phyloP scores from a whole-genome alignment of 805 yeast genomes.

The Kluyveromyces nonfermentans region DNA sequence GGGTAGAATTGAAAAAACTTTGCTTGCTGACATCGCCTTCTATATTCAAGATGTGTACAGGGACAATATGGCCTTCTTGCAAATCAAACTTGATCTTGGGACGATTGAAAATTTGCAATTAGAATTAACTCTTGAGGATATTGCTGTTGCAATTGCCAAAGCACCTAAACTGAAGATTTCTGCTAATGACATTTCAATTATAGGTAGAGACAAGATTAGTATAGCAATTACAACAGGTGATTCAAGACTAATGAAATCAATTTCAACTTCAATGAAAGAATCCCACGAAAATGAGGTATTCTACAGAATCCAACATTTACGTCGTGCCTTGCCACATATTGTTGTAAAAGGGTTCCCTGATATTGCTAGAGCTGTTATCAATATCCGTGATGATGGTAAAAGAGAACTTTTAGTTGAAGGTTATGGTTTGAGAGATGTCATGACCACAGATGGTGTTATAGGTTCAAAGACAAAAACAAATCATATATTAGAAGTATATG shows the following conservation, averaged over 20 bases:
- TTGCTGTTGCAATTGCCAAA: slow-evolving; percentile 66
- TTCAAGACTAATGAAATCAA: slow-evolving; percentile 33
- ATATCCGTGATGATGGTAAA: slow-evolving; percentile 75
- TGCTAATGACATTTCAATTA: slow-evolving; percentile 57
- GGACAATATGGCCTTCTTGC: slow-evolving; percentile 65
- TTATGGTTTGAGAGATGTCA: slow-evolving; percentile 89
- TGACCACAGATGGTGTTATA: slow-evolving; percentile 95
- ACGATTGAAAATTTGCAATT: slow-evolving; percentile 86
- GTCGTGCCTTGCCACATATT: slow-evolving; percentile 75
- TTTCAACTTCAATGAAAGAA: slow-evolving; percentile 34
- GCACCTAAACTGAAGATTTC: slow-evolving; percentile 88
- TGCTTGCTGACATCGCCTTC: slow-evolving; percentile 74
- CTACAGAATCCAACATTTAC: slow-evolving; percentile 81
- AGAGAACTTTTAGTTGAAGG: slow-evolving; percentile 96
- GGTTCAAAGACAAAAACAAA: slow-evolving; percentile 84
- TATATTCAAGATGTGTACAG: slow-evolving; percentile 92
- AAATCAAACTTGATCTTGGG: slow-evolving; percentile 69
- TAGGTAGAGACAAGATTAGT: slow-evolving; percentile 57
- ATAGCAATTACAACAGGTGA: slow-evolving; percentile 44
- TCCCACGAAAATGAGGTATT: slow-evolving; percentile 47
- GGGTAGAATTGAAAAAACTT: slow-evolving; percentile 92
- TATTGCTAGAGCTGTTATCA: slow-evolving; percentile 92
- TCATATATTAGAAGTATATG: slow-evolving; percentile 82
- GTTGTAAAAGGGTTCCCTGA: slow-evolving; percentile 91
- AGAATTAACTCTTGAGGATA: slow-evolving; percentile 78